Evolutionary conservation across 75 land plant genomes (phyloP), one percentile per base, ranked within the genome.

Genomic region (Gnetum montanum): DNA sequence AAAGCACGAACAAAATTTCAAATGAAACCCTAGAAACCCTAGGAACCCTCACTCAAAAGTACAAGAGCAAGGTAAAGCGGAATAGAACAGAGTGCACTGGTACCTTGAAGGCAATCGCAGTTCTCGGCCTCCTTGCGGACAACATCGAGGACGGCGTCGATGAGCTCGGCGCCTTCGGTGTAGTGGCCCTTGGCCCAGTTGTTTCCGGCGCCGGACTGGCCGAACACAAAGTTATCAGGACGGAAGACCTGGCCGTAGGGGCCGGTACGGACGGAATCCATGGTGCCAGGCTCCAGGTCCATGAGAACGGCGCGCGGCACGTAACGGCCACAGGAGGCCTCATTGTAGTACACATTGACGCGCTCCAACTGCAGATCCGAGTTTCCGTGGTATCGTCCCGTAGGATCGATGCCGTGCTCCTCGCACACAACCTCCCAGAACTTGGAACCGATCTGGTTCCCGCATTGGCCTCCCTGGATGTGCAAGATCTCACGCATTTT

Each of bases 261-360:
- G 0, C 75, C 66, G 8, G 71, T 48, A 0, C 76, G 10, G 28
- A 73, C 54, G 19, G 59, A 52, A 38, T 77, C 81, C 74, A 69
- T 69, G 36, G 78, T 75, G 7, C 75, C 69, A 1, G 68, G 75
- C 57, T 75, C 69, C 24, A 68, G 57, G 61, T 68, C 70, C 66
- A 68, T 68, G 49, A 68, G 64, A 20, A 68, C 70, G 8, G 65
- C 56, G 19, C 64, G 29, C 11, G 69, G 69, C 18, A 66, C 69
- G 26, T 27, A 66, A 11, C 69, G n/a, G 43, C 66, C 70, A 4
- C 57, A 59, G 0, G 46, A 49, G n/a, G 66, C 70, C 48, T 68
- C 70, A 43, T 68, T 68, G 43, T 61, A 68, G 58, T 61, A 68
- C 1, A 68, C 70, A 54, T 68, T 68, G 27, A 61, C 58, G 2